Conservation (phyloP, 1,139 yeast species). For the Sugiyamaella novakii region DNA sequence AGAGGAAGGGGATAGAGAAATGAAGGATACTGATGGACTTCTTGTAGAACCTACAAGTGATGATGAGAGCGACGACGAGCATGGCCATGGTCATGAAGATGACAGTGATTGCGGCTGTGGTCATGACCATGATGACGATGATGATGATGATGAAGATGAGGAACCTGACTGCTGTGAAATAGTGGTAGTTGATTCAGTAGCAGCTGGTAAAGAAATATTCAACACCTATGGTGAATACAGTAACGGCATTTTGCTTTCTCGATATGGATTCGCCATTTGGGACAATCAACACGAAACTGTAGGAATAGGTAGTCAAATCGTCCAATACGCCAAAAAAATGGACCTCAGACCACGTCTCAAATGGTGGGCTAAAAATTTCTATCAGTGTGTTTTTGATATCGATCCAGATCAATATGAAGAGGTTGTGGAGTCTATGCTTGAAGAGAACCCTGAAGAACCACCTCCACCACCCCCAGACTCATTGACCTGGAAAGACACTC, state of each 20-base stretch:
- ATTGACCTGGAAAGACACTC: slow-evolving; percentile 29
- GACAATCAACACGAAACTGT: slow-evolving; percentile 62
- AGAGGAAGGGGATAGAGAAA: slow-evolving; percentile 23
- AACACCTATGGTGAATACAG: slow-evolving; percentile 77
- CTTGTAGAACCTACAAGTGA: slow-evolving; percentile 32
- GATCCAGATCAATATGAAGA: slow-evolving; percentile 46
- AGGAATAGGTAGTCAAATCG: slow-evolving; percentile 57
- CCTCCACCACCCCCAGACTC: slow-evolving; percentile 29
- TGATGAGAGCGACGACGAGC: slow-evolving; percentile 32
- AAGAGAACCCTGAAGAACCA: slow-evolving; percentile 15
- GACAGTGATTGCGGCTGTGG: slow-evolving; percentile 38
- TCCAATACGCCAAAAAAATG: slow-evolving; percentile 45
- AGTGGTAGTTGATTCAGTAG: slow-evolving; percentile 48
- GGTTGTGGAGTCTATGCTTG: slow-evolving; percentile 30
- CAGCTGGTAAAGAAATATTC: slow-evolving; percentile 60
- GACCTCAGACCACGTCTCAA: slow-evolving; percentile 50
- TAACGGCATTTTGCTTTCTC: slow-evolving; percentile 64
- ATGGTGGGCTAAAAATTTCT: slow-evolving; percentile 67
- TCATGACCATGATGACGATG: slow-evolving; percentile 38
- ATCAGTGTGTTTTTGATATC: slow-evolving; percentile 41
- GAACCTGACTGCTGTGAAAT: slow-evolving; percentile 42
- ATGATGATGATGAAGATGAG: slow-evolving; percentile 42
- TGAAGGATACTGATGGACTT: slow-evolving; percentile 32
- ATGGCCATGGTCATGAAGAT: slow-evolving; percentile 32
- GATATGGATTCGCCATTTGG: slow-evolving; percentile 71